Evolutionary conservation across 345 rosid genomes (phyloP).

Genomic region (Chamaenerion angustifolium): DNA sequence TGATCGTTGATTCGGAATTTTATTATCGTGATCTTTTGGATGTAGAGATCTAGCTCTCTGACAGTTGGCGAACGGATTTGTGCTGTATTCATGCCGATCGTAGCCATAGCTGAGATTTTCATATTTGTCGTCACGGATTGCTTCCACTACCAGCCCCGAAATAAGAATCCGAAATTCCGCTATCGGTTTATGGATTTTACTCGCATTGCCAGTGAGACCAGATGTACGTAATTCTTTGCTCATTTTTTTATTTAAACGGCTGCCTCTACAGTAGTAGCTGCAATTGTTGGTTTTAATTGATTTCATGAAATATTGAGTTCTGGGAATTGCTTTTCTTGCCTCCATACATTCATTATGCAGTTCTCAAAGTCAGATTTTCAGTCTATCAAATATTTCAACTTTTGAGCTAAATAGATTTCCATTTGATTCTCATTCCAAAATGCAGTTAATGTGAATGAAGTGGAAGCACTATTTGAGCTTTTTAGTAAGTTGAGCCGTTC

Average conservation of each 20-base stretch:
- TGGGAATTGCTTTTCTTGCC: neutral
- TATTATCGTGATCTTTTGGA: neutral
- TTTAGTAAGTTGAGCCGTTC: slow-evolving; percentile 49
- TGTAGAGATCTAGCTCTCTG: slow-evolving; percentile 18
- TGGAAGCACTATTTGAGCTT: slow-evolving; percentile 46
- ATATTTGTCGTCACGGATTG: slow-evolving; percentile 19
- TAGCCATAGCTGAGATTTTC: slow-evolving; percentile 14
- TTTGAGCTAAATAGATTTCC: neutral
- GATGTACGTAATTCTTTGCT: slow-evolving; percentile 1
- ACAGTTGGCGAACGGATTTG: slow-evolving; percentile 17
- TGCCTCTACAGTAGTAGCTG: neutral
- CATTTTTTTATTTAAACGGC: neutral
- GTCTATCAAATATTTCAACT: slow-evolving; percentile 12
- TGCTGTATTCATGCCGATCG: slow-evolving; percentile 17
- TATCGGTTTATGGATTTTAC: slow-evolving; percentile 19
- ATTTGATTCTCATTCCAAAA: neutral
- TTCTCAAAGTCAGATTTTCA: too few relatives aligned
- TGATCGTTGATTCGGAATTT: too few relatives aligned
- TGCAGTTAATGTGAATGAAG: slow-evolving; percentile 52
- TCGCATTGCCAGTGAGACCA: slow-evolving; percentile 19
- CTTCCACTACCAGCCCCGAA: slow-evolving; percentile 13
- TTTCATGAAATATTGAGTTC: neutral
- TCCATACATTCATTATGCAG: too few relatives aligned
- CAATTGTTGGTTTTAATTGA: neutral
- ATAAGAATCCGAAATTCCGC: slow-evolving; percentile 6